Evolutionary conservation across 805 yeast species (phyloP), one percentile per base, ranked within the genome.

Genomic region (Tetrapisispora taiwanensis): DNA sequence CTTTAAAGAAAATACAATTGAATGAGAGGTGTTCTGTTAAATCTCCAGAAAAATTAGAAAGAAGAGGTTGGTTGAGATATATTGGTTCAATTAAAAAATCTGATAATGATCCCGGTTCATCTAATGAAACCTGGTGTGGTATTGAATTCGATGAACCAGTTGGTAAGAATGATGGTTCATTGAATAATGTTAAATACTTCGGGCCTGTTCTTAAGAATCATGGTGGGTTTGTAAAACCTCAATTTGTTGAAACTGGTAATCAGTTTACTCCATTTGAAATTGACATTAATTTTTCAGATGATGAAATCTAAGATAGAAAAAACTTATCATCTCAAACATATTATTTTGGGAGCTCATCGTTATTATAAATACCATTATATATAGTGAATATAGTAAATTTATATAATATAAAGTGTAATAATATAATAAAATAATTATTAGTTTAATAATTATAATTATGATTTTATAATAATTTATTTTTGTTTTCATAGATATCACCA

Each of bases 101-200:
- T 4, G 40, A 27, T 12, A 58, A 59, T 13, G 12, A n/a, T 10
- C 5, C 34, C 14, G 14, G 5, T 5, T 7, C 17, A 18, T 49
- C 51, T 22, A 72, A 69, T 2, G 73, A 68, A 17, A 51, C 63
- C 1, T 90, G 97, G 96, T 73, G 84, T 27, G 97, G 97, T 0
- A 74, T 90, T 3, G 84, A 81, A 52, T 79, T 88, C 44, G 92
- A 84, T 52, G 87, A 84, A 52, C 90, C 97, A 0, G 73, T 75
- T 7, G 97, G 97, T 5, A 86, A 83, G 60, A 86, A 89, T 55
- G 77, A 86, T 56, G 97, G 97, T 0, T 64, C 76, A 18, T 66
- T 87, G 33, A 75, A 78, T 30, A 88, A 85, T 0, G 58, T 52
- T 1, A 54, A 70, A 30, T 73, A 84, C 50, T 89, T 90, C 56